Base-by-base conservation (phyloP, 257 asterid genomes). In the Solanum corneliomulleri region DNA sequence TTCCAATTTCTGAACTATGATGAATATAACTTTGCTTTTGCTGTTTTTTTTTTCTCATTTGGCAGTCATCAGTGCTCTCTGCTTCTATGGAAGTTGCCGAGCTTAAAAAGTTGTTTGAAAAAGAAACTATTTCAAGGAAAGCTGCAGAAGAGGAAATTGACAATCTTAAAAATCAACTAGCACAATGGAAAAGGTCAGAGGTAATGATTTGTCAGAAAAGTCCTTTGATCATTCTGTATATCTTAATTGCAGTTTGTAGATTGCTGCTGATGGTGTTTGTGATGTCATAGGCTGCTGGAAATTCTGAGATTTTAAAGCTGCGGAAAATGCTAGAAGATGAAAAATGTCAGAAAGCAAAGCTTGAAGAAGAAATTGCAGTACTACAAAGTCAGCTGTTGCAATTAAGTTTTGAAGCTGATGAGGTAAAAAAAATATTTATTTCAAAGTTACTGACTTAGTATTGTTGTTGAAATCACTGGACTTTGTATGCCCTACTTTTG, bases 341-440 rank as follows among this genome's bases (percentile, higher is more conserved):
- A 86, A 89, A 89, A 90, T 66, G 85, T 44, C 91, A 90, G 87
- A 96, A 93, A 87, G 91, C 85, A 29, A 93, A 91, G 89, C 95
- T 93, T 84, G 97, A 94, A 91, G 97, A 93, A 87, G 96, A 95
- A 89, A 93, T 96, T 47, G 83, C 91, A 84, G 87, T 86, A 86
- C 90, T 96, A 88, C 96, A 92, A 80, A 91, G 91, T 71, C 96
- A 91, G 89, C 92, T 96, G 27, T 69, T 95, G 92, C 95, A 95
- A 86, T 82, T 96, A 89, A 94, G 98, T 89, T 93, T 89, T 31
- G 95, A 96, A 91, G 99, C 97, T 89, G 98, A 95, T 72, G 94
- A 93, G 97, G 98, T 96, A 91, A 88, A 88, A 87, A 87, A 77
- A 70, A 18, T 85, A 49, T 70, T 11, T 49, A 80, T 80, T 68